Percentiles rank a stretch among this genome's conserved stretches.
These are phyloP conservation scores for Talaromyces sp. DNA, from an alignment of 2,329 filamentous ascomycete species.

Conservation along the genomic window DNA sequence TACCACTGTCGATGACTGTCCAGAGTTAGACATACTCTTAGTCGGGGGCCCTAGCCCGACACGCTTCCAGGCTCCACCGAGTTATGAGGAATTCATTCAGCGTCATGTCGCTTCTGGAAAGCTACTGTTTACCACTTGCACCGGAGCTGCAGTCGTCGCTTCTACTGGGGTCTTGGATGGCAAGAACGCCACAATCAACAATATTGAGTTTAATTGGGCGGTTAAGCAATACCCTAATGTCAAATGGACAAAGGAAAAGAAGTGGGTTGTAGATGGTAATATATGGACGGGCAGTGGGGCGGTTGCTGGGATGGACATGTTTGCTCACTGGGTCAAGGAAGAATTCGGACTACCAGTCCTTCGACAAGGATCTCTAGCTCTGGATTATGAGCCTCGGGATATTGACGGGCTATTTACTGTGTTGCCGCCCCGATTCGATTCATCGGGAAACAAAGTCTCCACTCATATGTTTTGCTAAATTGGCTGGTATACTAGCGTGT, in stretches of 20 bases:
- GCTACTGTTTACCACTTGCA: conserved; percentile 25
- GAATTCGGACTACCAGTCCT: conserved; percentile 36
- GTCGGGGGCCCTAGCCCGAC: conserved; percentile 37
- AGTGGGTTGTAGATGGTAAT: conserved; percentile 52
- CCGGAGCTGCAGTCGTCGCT: conserved; percentile 20
- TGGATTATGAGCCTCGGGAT: conserved; percentile 45
- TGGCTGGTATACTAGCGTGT: background rate
- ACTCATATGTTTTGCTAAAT: conserved; percentile 21
- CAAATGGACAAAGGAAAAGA: conserved; percentile 48
- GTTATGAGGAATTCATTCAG: conserved; percentile 36
- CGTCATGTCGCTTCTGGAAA: conserved; percentile 42
- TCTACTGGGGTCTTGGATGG: conserved; percentile 47
- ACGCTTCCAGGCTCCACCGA: conserved; percentile 31
- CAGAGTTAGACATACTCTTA: conserved; percentile 43
- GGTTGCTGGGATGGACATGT: conserved; percentile 51
- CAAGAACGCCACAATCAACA: conserved; percentile 48
- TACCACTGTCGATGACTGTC: conserved; percentile 37
- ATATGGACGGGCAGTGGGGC: conserved; percentile 53
- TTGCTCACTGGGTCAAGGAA: conserved; percentile 45
- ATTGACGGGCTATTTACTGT: conserved; percentile 31
- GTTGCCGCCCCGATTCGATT: conserved; percentile 33
- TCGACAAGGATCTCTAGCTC: conserved; percentile 15
- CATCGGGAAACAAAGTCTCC: conserved; percentile 33
- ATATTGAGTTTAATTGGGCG: conserved; percentile 34
- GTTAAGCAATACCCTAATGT: conserved; percentile 43